Evolutionary conservation across 768 basidiomycete genomes (phyloP).

Genomic region (Hebeloma cylindrosporum): DNA sequence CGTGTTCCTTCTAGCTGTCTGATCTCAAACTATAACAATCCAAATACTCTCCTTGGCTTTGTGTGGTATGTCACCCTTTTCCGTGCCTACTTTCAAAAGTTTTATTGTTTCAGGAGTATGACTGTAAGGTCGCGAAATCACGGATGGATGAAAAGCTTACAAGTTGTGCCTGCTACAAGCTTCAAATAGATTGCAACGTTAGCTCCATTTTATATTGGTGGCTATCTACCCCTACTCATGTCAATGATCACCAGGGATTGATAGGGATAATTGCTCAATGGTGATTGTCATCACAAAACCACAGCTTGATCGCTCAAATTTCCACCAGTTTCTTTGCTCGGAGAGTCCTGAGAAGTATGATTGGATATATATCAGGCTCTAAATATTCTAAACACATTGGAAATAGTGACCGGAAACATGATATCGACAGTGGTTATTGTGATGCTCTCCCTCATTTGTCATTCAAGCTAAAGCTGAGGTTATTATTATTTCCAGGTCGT

Average conservation of each 20-base stretch:
- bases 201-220: conserved; percentile 1
- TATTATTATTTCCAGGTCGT: conserved; percentile 30
- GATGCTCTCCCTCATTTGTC: conserved; percentile 6
- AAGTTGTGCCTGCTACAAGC: conserved; percentile 28
- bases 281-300: conserved; percentile 21
- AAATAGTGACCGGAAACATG: conserved; percentile 44
- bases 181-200: conserved; percentile 54
- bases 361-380: neutral
- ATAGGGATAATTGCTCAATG: conserved; percentile 51
- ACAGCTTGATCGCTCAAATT: neutral
- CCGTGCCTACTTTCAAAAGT: neutral
- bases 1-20: conserved; percentile 37
- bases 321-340: conserved; percentile 50
- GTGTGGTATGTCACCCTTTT: conserved; percentile 36
- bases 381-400: conserved; percentile 1
- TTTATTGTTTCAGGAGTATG: conserved; percentile 37
- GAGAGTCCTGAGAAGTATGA: conserved; percentile 49
- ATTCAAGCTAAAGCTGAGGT: neutral
- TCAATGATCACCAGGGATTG: conserved; percentile 33
- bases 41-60: conserved; percentile 33
- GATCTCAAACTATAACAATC: conserved; percentile 42
- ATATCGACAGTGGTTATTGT: conserved; percentile 44
- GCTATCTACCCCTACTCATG: neutral
- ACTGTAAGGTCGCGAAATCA: conserved; percentile 28
- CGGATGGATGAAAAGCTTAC: neutral